A percentile compares a stretch with the other conserved stretches of the same genome.
Conservation (phyloP, 1,284 basidiomycete genomes). For the Ustilago cynodontis region DNA sequence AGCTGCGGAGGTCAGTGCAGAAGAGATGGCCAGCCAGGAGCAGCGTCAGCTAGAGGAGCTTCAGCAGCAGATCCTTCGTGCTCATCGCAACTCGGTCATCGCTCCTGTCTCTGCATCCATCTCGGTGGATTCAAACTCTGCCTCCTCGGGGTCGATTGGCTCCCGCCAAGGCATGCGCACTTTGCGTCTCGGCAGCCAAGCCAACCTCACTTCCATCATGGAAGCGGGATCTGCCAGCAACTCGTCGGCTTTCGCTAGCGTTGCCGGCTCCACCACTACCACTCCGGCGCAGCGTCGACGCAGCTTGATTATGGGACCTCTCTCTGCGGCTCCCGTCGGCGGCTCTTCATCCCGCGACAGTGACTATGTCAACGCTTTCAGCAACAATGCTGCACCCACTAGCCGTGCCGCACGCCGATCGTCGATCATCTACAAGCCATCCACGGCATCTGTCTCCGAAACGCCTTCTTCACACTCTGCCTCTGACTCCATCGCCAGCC, state of each 20-base stretch:
- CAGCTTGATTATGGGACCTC: slow-evolving; percentile 44
- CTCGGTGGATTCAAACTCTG: slow-evolving; percentile 7
- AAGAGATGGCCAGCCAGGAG: slow-evolving; percentile 24
- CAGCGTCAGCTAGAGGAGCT: slow-evolving; percentile 41
- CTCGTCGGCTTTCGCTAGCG: slow-evolving; percentile 9
- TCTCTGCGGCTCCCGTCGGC: slow-evolving; percentile 7
- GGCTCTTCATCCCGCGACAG: slow-evolving; percentile 38
- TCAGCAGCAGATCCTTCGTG: slow-evolving; percentile 43
- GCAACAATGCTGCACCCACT: slow-evolving; percentile 18
- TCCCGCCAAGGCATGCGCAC: slow-evolving; percentile 61
- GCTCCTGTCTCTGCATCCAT: slow-evolving; percentile 15
- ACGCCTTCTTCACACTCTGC: slow-evolving; percentile 24
- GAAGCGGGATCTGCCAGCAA: slow-evolving; percentile 20
- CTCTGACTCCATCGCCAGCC: slow-evolving; percentile 33
- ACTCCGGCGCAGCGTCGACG: slow-evolving; percentile 39
- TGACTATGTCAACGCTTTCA: slow-evolving; percentile 27
- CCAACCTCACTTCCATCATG: slow-evolving; percentile 41
- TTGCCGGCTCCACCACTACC: slow-evolving; percentile 16
- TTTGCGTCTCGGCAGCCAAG: slow-evolving; percentile 57
- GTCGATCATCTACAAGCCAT: slow-evolving; percentile 57
- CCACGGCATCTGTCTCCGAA: slow-evolving; percentile 32
- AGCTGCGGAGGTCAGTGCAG: neutral
- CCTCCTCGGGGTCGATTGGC: slow-evolving; percentile 19
- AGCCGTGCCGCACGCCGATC: slow-evolving; percentile 36
- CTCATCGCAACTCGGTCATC: slow-evolving; percentile 41